Conservation (phyloP, 23 red algal genomes). For the Cyanidiococcus yangmingshanensis region DNA sequence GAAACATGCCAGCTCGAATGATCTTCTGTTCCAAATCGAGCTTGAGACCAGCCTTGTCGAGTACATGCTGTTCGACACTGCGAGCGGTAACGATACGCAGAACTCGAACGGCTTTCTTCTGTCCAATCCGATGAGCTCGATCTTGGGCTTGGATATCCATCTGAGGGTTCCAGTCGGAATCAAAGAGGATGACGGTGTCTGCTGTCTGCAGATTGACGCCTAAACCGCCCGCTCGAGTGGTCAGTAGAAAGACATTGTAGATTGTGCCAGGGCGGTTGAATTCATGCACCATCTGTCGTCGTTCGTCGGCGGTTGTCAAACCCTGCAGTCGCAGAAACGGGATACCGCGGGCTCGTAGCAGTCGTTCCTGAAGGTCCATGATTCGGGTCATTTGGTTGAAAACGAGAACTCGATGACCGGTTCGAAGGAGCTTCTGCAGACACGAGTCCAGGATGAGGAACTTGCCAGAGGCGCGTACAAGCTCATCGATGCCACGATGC, state of each 20-base stretch:
- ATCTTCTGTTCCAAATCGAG: slow-evolving; percentile 86
- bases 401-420: slow-evolving; percentile 69
- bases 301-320: slow-evolving; percentile 69
- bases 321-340: slow-evolving; percentile 80
- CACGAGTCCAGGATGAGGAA: slow-evolving; percentile 69
- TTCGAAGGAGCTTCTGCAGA: slow-evolving; percentile 58
- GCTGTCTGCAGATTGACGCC: slow-evolving; percentile 97
- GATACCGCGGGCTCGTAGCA: slow-evolving; percentile 49
- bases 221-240: slow-evolving; percentile 85
- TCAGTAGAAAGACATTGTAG: slow-evolving; percentile 89
- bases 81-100: slow-evolving; percentile 70
- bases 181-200: slow-evolving; percentile 99
- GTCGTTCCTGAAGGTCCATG: slow-evolving; percentile 69
- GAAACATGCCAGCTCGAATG: slow-evolving; percentile 95
- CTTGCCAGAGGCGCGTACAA: slow-evolving; percentile 84
- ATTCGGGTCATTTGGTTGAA: slow-evolving; percentile 96
- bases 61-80: slow-evolving; percentile 81
- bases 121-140: slow-evolving; percentile 94
- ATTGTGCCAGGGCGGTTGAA: slow-evolving; percentile 79
- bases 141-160: slow-evolving; percentile 99
- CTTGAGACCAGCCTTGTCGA: slow-evolving; percentile 82
- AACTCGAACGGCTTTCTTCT: slow-evolving; percentile 81
- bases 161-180: slow-evolving; percentile 98
- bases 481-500: slow-evolving; percentile 23
- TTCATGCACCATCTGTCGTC: slow-evolving; percentile 61